These are phyloP conservation scores for Cladorrhinum samala DNA, from an alignment of 495 filamentous ascomycete species.

Conservation along the genomic window DNA sequence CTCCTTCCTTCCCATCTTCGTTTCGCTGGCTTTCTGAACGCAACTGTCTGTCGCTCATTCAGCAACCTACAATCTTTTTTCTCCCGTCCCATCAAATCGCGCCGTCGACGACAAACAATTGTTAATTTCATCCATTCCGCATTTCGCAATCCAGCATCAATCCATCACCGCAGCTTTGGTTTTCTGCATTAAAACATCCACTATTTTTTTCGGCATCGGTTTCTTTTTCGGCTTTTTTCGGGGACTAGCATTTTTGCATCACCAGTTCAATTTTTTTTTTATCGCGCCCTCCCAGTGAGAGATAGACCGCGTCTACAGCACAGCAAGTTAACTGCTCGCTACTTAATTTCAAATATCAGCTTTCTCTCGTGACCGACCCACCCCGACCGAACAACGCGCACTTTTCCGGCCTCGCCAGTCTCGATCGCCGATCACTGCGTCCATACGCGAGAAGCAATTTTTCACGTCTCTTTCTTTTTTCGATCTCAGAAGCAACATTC, in stretches of 20 bases:
- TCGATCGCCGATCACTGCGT: neutral
- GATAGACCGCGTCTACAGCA: conserved; percentile 24
- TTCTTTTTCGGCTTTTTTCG: conserved; percentile 11
- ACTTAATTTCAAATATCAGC: conserved; percentile 12
- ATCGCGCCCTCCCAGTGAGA: conserved; percentile 23
- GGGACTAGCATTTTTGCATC: conserved; percentile 18
- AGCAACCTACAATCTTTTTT: conserved; percentile 24
- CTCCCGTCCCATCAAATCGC: neutral
- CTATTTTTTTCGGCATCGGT: conserved; percentile 14
- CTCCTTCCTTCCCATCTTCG: conserved; percentile 15
- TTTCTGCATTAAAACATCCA: conserved; percentile 1
- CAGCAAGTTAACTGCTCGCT: conserved; percentile 22
- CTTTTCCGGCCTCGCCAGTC: conserved; percentile 1
- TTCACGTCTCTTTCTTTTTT: conserved; percentile 4
- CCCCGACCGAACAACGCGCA: neutral
- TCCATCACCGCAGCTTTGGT: conserved; percentile 3
- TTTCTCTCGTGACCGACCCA: neutral
- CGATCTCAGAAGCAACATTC: neutral
- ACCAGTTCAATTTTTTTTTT: conserved; percentile 17
- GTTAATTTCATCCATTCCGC: conserved; percentile 23
- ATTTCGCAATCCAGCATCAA: too few species aligned
- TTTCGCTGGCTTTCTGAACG: conserved; percentile 11
- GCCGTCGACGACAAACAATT: conserved; percentile 11
- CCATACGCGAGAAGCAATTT: neutral
- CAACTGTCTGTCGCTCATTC: conserved; percentile 27